phyloP scores from a whole-genome alignment of 225 moss, liverwort and hornwort species.

The Neckera pumila region DNA sequence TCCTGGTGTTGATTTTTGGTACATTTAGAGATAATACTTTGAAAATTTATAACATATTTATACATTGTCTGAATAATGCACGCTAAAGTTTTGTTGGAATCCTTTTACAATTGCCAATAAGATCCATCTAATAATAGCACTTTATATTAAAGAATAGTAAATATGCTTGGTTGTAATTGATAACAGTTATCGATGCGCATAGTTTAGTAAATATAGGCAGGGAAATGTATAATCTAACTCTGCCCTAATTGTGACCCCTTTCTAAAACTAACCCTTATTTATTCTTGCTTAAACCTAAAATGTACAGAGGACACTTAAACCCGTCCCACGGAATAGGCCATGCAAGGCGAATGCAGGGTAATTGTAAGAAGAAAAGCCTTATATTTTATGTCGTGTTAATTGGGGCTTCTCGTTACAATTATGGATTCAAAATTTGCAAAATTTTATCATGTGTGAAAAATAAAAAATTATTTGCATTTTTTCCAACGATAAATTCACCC shows the following conservation, averaged over 20 bases:
- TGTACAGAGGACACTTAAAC: neutral
- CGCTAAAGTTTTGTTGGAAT: neutral
- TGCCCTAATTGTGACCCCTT: neutral
- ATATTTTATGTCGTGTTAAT: too few relatives aligned
- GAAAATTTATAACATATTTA: neutral
- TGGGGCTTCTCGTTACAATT: too few relatives aligned
- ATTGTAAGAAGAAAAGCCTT: too few relatives aligned
- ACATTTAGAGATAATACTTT: neutral
- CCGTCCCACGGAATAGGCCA: too few relatives aligned
- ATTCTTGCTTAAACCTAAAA: neutral
- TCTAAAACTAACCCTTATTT: neutral
- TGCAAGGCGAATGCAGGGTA: too few relatives aligned
- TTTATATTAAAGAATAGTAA: too few relatives aligned
- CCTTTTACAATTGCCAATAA: rapidly evolving
- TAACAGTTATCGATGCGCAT: rapidly evolving
- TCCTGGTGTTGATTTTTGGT: rapidly evolving
- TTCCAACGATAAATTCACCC: too few relatives aligned
- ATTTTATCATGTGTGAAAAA: too few relatives aligned
- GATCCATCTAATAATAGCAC: rapidly evolving
- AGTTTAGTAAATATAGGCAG: rapidly evolving
- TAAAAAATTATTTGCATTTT: too few relatives aligned
- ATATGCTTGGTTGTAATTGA: neutral
- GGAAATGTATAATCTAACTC: neutral
- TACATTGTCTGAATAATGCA: rapidly evolving
- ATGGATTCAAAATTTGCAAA: too few relatives aligned